Conservation (phyloP, 2,329 filamentous ascomycete species). For the Fusarium haematococcum region DNA sequence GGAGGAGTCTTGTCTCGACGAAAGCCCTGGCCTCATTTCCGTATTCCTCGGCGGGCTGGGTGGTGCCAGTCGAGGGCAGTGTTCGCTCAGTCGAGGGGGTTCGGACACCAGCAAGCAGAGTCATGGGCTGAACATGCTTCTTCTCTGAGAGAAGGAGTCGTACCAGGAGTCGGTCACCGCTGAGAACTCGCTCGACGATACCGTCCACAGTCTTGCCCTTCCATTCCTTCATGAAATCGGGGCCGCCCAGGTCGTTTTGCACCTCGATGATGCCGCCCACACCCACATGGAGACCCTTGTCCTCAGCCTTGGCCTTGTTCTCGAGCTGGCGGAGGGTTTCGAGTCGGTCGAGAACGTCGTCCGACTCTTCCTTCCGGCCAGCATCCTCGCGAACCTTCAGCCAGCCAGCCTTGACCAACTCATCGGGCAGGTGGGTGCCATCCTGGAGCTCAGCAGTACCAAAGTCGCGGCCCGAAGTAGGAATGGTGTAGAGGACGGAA, state of each 20-base stretch:
- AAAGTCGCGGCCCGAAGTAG: constrained; percentile 88
- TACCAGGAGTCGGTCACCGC: constrained; percentile 89
- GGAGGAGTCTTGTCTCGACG: constrained; percentile 86
- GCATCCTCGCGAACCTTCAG: constrained; percentile 94
- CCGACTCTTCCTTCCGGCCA: constrained; percentile 88
- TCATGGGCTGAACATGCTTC: constrained; percentile 89
- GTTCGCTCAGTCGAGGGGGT: constrained; percentile 90
- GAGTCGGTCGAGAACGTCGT: constrained; percentile 77
- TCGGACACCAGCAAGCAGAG: constrained; percentile 88
- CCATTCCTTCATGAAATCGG: constrained; percentile 83
- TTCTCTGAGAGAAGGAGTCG: constrained; percentile 83
- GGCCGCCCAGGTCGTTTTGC: constrained; percentile 82
- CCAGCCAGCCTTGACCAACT: constrained; percentile 89
- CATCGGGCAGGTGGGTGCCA: constrained; percentile 82
- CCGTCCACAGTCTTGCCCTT: constrained; percentile 88
- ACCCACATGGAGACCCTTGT: constrained; percentile 84
- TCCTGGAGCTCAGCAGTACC: constrained; percentile 82
- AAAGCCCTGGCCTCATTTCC: constrained; percentile 91
- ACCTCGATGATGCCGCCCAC: constrained; percentile 77
- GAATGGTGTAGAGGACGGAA: constrained; percentile 87
- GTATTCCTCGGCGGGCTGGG: constrained; percentile 87
- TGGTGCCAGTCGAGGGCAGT: constrained; percentile 80
- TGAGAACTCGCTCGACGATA: constrained; percentile 90
- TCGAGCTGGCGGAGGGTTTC: constrained; percentile 84
- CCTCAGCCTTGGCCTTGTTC: constrained; percentile 79